Base-by-base conservation (phyloP, 495 filamentous ascomycete species). In the Thozetella sp. region DNA sequence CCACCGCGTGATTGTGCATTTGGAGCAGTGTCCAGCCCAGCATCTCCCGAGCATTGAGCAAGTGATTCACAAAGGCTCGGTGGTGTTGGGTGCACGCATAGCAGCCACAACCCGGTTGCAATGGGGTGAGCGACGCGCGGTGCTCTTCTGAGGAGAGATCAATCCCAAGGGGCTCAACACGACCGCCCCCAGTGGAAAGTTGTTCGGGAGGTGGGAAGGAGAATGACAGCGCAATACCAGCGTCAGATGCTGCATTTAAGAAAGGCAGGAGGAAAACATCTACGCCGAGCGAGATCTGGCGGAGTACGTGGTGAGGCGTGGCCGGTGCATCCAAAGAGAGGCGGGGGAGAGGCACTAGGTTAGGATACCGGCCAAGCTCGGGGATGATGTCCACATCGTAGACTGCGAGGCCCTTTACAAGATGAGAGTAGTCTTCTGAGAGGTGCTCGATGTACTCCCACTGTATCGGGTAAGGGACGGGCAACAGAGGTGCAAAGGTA, bases 1-100 rank as follows among this genome's bases (percentile, higher is more conserved):
- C 69, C 1, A 90, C 73, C 25, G 87, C 80, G 64, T 91, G 83
- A 69, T 99, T 99, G 74, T 99, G 95, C 13, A 96, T 80, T 70
- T 97, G 93, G 24, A 99, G 76, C 15, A 99, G 80, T 2, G 91
- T 90, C 95, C 95, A 99, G 23, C 86, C 94, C 2, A 97, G 86
- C 96, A 99, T 97, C 72, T 99, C 95, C 63, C 93, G 93, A 0
- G 95, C 92, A 17, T 79, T 71, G 2, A 99, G 82, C 3, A 99
- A 82, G 68, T 99, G 96, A 59, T 92, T 88, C 27, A 98, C 63
- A 73, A 89, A 98, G 1, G 96, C 94, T 4, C 86, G 78, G 72
- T 97, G 92, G 71, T 99, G 96, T 13, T 82, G 81, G 1, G 77
- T 85, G 79, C 95, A 99, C 20, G 93, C 76, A 69, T 96, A 95